A percentile compares a stretch with the other conserved stretches of the same genome.
Conservation (phyloP, 2,329 filamentous ascomycete species). For the Hypoxylon sp. region DNA sequence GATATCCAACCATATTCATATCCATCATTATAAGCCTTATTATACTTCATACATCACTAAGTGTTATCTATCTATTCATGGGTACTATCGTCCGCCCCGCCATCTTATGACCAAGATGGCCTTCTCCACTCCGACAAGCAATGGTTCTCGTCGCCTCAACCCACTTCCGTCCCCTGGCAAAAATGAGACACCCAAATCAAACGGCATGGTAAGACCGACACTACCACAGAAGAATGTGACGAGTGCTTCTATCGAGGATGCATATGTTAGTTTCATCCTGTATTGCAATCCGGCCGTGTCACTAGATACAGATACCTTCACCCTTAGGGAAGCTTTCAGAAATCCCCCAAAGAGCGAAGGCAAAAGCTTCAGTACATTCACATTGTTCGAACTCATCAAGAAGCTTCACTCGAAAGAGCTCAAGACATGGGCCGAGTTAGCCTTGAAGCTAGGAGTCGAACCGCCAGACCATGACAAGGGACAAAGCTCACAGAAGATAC, state of each 20-base stretch:
- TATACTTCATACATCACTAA: too few species aligned
- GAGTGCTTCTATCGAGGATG: slow-evolving; percentile 77
- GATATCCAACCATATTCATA: too few species aligned
- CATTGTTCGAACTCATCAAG: slow-evolving; percentile 79
- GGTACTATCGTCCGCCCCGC: slow-evolving; percentile 20
- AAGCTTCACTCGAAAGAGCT: slow-evolving; percentile 83
- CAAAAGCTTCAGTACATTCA: slow-evolving; percentile 82
- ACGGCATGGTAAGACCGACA: slow-evolving; percentile 41
- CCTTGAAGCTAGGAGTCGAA: slow-evolving; percentile 86
- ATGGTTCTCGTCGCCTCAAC: slow-evolving; percentile 42
- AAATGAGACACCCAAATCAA: slow-evolving; percentile 42
- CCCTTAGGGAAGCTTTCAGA: slow-evolving; percentile 78
- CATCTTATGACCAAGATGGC: slow-evolving; percentile 42
- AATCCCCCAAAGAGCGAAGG: slow-evolving; percentile 86
- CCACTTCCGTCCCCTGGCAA: slow-evolving; percentile 40
- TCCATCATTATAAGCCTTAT: too few species aligned
- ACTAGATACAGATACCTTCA: slow-evolving; percentile 71
- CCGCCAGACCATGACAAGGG: slow-evolving; percentile 82
- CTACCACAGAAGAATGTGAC: slow-evolving; percentile 75
- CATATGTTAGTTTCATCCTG: slow-evolving; percentile 85
- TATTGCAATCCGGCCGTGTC: slow-evolving; percentile 89
- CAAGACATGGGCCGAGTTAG: slow-evolving; percentile 91
- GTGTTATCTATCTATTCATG: too few species aligned
- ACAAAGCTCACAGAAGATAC: slow-evolving; percentile 90
- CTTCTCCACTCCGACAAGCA: slow-evolving; percentile 42